phyloP scores from a whole-genome alignment of 176 grass and related monocot species.

The Carex myosuroides region DNA sequence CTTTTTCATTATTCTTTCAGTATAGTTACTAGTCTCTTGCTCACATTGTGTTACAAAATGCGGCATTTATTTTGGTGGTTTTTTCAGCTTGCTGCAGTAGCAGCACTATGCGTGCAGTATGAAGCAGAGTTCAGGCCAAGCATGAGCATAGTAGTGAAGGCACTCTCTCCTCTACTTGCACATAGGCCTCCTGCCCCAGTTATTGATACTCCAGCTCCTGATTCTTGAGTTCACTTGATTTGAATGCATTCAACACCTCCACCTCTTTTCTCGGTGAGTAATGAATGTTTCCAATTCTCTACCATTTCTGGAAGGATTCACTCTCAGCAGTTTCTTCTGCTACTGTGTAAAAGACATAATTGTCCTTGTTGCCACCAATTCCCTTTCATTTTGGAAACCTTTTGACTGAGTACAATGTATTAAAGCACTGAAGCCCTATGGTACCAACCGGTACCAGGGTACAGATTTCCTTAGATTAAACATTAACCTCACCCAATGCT shows the following conservation, averaged over 20 bases:
- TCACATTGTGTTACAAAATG: not conserved
- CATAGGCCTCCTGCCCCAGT: conserved; percentile 31
- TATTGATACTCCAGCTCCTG: conserved; percentile 20
- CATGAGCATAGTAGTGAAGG: conserved; percentile 90
- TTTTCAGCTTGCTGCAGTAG: conserved; percentile 66
- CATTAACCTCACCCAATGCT: not conserved
- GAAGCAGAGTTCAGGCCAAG: conserved; percentile 82
- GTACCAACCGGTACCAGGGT: not conserved
- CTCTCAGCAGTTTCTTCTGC: not conserved
- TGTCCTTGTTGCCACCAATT: not conserved
- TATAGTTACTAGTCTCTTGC: not conserved
- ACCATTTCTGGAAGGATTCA: not conserved
- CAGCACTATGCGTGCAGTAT: conserved; percentile 73
- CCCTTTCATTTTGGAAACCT: not conserved
- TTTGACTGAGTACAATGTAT: not conserved
- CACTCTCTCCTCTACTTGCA: conserved; percentile 61
- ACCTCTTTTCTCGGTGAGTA: conserved; percentile 17
- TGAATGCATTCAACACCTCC: conserved; percentile 23
- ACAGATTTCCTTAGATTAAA: not conserved
- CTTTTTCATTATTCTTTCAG: not conserved
- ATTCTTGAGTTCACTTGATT: conserved; percentile 21
- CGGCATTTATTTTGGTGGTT: conserved; percentile 4
- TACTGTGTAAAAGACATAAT: not conserved
- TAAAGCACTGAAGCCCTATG: not conserved
- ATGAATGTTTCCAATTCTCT: not conserved